Evolutionary conservation across 2,329 filamentous ascomycete genomes (phyloP).

Genomic region (Zalaria obscura): DNA sequence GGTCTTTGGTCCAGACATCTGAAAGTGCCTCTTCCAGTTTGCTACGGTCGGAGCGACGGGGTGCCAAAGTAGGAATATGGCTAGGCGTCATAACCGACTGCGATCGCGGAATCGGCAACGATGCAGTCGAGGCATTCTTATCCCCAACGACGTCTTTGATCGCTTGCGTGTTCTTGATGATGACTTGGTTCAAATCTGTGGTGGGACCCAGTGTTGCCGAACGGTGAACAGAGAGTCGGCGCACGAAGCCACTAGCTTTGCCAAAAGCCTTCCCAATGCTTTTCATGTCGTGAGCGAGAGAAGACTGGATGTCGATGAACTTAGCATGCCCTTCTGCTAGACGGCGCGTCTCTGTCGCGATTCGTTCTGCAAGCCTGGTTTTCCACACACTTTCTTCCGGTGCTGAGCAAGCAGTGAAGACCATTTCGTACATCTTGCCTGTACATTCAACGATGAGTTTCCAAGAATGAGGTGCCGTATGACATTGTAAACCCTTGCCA

Average conservation of each 20-base stretch:
- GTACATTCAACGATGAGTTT: conserved; percentile 74
- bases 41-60: conserved; percentile 60
- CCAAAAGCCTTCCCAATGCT: conserved; percentile 64
- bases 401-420: conserved; percentile 73
- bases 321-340: conserved; percentile 33
- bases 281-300: conserved; percentile 54
- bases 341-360: conserved; percentile 35
- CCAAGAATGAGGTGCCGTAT: conserved; percentile 79
- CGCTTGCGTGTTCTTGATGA: conserved; percentile 72
- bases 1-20: conserved; percentile 74
- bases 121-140: conserved; percentile 26
- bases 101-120: conserved; percentile 55
- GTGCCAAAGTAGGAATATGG: conserved; percentile 55
- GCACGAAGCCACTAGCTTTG: conserved; percentile 49
- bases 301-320: conserved; percentile 41
- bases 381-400: conserved; percentile 75
- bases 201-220: conserved; percentile 60
- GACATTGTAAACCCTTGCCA: conserved; percentile 69
- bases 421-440: conserved; percentile 65
- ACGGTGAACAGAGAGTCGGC: conserved; percentile 64
- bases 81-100: conserved; percentile 64
- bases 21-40: conserved; percentile 59
- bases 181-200: conserved; percentile 56
- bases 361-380: conserved; percentile 43
- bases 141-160: conserved; percentile 39